These are phyloP conservation scores for Grifola frondosa DNA, from an alignment of 1,284 basidiomycete genomes.

Conservation along the genomic window DNA sequence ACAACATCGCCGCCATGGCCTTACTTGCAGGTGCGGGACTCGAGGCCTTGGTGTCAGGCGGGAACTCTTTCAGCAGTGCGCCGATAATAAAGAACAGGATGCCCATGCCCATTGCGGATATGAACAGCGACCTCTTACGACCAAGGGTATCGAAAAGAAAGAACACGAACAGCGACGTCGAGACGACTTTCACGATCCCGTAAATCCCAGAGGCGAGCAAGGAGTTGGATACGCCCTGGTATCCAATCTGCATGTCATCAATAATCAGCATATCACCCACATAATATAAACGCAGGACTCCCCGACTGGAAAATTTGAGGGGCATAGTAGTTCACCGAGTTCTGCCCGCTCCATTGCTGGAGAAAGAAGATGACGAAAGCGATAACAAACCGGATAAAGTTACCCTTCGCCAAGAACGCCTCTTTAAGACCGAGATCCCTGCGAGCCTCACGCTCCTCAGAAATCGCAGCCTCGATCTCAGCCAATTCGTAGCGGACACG, in stretches of 20 bases:
- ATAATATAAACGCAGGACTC: too few relatives aligned
- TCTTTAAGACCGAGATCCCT: constrained; percentile 55
- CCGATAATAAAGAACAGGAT: constrained; percentile 68
- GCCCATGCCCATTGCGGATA: constrained; percentile 65
- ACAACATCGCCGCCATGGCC: constrained; percentile 75
- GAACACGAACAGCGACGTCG: constrained; percentile 65
- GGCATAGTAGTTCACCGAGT: constrained; percentile 73
- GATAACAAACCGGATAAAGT: constrained; percentile 69
- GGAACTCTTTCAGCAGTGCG: constrained; percentile 72
- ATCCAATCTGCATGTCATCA: constrained; percentile 53
- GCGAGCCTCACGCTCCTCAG: constrained; percentile 60
- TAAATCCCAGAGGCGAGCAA: constrained; percentile 83
- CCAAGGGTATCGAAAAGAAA: constrained; percentile 58
- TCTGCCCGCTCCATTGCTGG: constrained; percentile 67
- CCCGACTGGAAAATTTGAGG: constrained; percentile 72
- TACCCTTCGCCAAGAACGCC: constrained; percentile 74
- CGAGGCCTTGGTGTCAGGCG: constrained; percentile 40
- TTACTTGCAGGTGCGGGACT: constrained; percentile 51
- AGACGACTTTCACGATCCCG: constrained; percentile 74
- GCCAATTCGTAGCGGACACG: constrained; percentile 53
- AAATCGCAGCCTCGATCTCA: constrained; percentile 66
- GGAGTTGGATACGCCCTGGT: constrained; percentile 54
- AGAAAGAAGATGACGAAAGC: constrained; percentile 60
- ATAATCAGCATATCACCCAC: constrained; percentile 7
- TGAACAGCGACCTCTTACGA: constrained; percentile 56